phyloP scores from a whole-genome alignment of 768 basidiomycete genomes.

The Mycena floridula region DNA sequence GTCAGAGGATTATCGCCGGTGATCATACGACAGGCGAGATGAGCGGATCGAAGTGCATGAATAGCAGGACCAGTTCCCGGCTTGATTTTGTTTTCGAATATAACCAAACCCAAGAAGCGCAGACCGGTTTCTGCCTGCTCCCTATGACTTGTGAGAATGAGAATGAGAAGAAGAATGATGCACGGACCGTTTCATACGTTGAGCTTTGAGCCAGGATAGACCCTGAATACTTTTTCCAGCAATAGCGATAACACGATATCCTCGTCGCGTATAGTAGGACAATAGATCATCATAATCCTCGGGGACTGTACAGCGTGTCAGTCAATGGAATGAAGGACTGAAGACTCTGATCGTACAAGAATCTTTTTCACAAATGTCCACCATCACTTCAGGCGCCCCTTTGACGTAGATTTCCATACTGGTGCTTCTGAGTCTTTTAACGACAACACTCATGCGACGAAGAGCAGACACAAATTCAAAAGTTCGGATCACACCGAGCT shows the following conservation, averaged over 20 bases:
- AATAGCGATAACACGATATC: slow-evolving; percentile 96
- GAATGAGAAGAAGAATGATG: background rate
- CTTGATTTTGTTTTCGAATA: slow-evolving; percentile 98
- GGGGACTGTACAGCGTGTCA: slow-evolving; percentile 57
- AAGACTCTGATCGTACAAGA: slow-evolving; percentile 58
- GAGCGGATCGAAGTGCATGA: slow-evolving; percentile 79
- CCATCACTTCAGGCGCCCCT: slow-evolving; percentile 98
- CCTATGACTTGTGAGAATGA: slow-evolving; percentile 31
- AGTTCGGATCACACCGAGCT: slow-evolving; percentile 91
- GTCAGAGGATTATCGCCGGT: slow-evolving; percentile 97
- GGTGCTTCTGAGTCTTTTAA: slow-evolving; percentile 87
- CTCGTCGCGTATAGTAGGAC: slow-evolving; percentile 94
- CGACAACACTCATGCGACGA: slow-evolving; percentile 95
- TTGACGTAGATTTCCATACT: slow-evolving; percentile 99
- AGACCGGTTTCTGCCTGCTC: slow-evolving; percentile 92
- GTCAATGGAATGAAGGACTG: no score
- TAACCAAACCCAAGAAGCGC: slow-evolving; percentile 89
- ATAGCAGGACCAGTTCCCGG: slow-evolving; percentile 88
- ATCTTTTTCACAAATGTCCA: slow-evolving; percentile 85
- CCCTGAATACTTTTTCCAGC: slow-evolving; percentile 94
- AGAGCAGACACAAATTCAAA: slow-evolving; percentile 95
- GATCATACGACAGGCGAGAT: slow-evolving; percentile 94
- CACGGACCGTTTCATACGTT: slow-evolving; percentile 85
- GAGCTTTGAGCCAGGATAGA: slow-evolving; percentile 94
- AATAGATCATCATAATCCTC: slow-evolving; percentile 94